Conservation (phyloP, 495 filamentous ascomycete species). For the Antarctomyces pellizariae region DNA sequence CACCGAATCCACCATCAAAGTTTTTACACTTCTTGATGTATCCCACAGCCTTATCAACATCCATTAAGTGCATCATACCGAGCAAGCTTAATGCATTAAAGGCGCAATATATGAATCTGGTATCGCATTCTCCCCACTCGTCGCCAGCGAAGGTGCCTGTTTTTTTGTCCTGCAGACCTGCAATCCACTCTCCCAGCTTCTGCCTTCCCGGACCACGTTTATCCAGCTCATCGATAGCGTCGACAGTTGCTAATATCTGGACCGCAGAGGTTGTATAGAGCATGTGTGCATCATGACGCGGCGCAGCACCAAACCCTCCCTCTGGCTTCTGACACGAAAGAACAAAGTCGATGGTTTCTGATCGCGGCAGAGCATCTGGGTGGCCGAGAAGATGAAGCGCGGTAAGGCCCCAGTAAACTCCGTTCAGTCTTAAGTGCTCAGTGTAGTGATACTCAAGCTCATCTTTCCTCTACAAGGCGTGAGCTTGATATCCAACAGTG, state of each 20-base stretch:
- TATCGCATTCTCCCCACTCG: constrained; percentile 90
- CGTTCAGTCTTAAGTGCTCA: constrained; percentile 82
- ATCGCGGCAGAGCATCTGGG: constrained; percentile 56
- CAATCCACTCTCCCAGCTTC: constrained; percentile 61
- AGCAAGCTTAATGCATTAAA: constrained; percentile 73
- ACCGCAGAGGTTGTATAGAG: constrained; percentile 84
- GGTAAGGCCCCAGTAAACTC: constrained; percentile 88
- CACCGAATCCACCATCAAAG: constrained; percentile 81
- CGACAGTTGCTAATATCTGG: constrained; percentile 65
- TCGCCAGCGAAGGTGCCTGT: constrained; percentile 82
- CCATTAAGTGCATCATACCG: constrained; percentile 39
- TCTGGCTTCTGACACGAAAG: constrained; percentile 69
- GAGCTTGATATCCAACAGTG: constrained; percentile 7
- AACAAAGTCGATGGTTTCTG: constrained; percentile 72
- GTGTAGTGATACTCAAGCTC: constrained; percentile 95
- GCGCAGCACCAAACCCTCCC: constrained; percentile 83
- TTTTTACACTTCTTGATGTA: constrained; percentile 69
- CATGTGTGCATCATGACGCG: constrained; percentile 87
- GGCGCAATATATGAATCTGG: constrained; percentile 76
- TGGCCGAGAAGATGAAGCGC: constrained; percentile 66
- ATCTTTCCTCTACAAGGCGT: constrained; percentile 43
- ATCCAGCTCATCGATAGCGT: constrained; percentile 70
- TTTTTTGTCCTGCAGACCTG: constrained; percentile 50
- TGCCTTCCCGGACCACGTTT: constrained; percentile 39
- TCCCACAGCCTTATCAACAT: constrained; percentile 53